Base-by-base conservation (phyloP, 2,329 filamentous ascomycete species). In the Tolypocladium inflatum region DNA sequence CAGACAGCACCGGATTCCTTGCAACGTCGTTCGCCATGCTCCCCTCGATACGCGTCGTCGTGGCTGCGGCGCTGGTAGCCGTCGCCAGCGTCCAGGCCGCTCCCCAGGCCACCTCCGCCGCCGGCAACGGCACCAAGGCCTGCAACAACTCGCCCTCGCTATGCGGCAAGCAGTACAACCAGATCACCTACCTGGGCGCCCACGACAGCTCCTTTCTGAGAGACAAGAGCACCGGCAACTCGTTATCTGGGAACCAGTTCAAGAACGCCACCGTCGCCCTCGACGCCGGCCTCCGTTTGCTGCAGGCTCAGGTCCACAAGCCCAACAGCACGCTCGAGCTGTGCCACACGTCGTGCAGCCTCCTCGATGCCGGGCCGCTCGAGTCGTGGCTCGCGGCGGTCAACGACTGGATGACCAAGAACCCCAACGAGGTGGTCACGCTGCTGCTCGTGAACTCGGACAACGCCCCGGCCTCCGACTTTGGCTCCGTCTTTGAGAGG, bases 61-160 rank as follows among this genome's bases (percentile, higher is more conserved):
- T 58, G 33, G 62, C 67, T 35, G 60, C 59, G 39, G 62, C 62
- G 37, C 56, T 67, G 55, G 62, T 62, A 35, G 63, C 63, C 37
- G 59, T 61, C 38, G 58, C 65, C 53, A 59, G 63, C 19, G 65
- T 63, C 59, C 58, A 61, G 37, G 67, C 67, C 55, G 59, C 66
- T 37, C 67, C 66, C 19, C 66, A 69, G 39, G 59, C 57, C 62
- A 48, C 39, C 56, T 35, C 37, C 52, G 23, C 5, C 48, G 26
- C 61, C 7, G 59, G 62, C 35, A 59, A 61, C 7, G 59, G 62
- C 35, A 59, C 61, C 55, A 66, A 66, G 19, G 83, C 85, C 38
- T 94, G 90, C 81, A 94, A 94, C 75, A 93, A 93, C 77, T 91
- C 88, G 1, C 88, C 89, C 0, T 75, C 79, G 50, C 81, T 94